phyloP scores from a whole-genome alignment of 108 stramenopile genomes.

The Nannochloropsis oceanica region DNA sequence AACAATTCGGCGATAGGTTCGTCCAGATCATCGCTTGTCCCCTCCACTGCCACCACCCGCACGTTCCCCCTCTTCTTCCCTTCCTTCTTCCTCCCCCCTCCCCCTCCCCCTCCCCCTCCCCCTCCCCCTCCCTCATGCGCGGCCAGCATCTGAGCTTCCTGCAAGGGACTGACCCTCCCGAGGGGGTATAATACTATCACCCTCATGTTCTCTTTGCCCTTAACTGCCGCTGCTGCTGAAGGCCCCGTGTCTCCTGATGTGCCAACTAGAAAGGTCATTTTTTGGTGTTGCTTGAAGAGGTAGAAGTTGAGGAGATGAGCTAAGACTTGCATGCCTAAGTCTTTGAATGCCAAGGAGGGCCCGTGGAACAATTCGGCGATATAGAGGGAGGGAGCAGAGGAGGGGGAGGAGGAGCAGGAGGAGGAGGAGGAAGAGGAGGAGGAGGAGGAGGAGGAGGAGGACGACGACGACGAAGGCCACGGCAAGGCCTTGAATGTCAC shows the following conservation, averaged over 20 bases:
- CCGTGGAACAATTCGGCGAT: constrained; percentile 76
- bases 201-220: constrained; percentile 45
- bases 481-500: background rate
- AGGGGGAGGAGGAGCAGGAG: background rate
- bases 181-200: constrained; percentile 64
- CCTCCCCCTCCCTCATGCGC: background rate
- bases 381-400: background rate
- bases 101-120: background rate
- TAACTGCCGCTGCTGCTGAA: constrained; percentile 48
- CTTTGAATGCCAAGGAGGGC: constrained; percentile 80
- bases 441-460: background rate
- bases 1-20: constrained; percentile 38
- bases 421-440: background rate
- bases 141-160: constrained; percentile 64
- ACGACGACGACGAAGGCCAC: background rate
- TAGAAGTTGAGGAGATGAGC: background rate
- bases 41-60: constrained; percentile 56
- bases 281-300: constrained; percentile 38
- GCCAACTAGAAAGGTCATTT: constrained; percentile 47
- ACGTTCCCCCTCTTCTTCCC: constrained; percentile 32
- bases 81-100: background rate
- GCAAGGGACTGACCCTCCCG: constrained; percentile 64
- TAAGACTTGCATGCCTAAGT: constrained; percentile 46
- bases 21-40: constrained; percentile 84
- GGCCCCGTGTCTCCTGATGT: constrained; percentile 77